These are phyloP conservation scores for Mucor lusitanicus DNA, from an alignment of 371 early-diverging fungal genomes.

Conservation along the genomic window DNA sequence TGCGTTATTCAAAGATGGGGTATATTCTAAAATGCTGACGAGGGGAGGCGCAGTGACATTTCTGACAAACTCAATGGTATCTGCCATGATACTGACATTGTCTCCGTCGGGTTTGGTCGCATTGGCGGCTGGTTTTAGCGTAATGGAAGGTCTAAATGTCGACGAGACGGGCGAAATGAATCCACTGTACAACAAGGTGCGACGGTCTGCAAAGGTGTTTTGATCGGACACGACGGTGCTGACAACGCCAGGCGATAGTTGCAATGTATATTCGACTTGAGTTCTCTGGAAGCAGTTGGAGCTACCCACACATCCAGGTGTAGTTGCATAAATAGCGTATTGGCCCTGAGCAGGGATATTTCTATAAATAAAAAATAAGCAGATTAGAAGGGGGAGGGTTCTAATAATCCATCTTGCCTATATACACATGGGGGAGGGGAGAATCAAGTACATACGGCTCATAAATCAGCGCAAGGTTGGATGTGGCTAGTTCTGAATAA, in stretches of 20 bases:
- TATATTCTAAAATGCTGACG: slow-evolving; percentile 44
- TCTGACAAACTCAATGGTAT: slow-evolving; percentile 36
- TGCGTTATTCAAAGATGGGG: slow-evolving; percentile 23
- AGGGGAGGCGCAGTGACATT: slow-evolving; percentile 38
- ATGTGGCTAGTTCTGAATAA: slow-evolving; percentile 32
- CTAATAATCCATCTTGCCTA: no score
- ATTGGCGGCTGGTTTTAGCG: slow-evolving; percentile 21
- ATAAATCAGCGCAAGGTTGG: slow-evolving; percentile 49
- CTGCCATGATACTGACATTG: slow-evolving; percentile 34
- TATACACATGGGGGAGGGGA: no score
- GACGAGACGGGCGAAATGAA: slow-evolving; percentile 37
- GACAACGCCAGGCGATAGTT: slow-evolving; percentile 35
- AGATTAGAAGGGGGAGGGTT: background rate
- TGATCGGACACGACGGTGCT: slow-evolving; percentile 42
- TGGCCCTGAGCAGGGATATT: slow-evolving; percentile 64
- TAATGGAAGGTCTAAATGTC: slow-evolving; percentile 32
- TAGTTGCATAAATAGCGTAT: slow-evolving; percentile 64
- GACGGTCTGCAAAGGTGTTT: slow-evolving; percentile 36
- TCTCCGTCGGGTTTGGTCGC: slow-evolving; percentile 10
- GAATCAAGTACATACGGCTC: slow-evolving; percentile 42
- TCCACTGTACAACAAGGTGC: slow-evolving; percentile 54
- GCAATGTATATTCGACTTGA: slow-evolving; percentile 47
- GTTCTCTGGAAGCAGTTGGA: slow-evolving; percentile 56
- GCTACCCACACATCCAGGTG: slow-evolving; percentile 69
- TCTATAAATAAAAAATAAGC: slow-evolving; percentile 15